Evolutionary conservation across 495 filamentous ascomycete genomes (phyloP), one percentile per base, ranked within the genome.

Genomic region (Aspergillus ellipticus): DNA sequence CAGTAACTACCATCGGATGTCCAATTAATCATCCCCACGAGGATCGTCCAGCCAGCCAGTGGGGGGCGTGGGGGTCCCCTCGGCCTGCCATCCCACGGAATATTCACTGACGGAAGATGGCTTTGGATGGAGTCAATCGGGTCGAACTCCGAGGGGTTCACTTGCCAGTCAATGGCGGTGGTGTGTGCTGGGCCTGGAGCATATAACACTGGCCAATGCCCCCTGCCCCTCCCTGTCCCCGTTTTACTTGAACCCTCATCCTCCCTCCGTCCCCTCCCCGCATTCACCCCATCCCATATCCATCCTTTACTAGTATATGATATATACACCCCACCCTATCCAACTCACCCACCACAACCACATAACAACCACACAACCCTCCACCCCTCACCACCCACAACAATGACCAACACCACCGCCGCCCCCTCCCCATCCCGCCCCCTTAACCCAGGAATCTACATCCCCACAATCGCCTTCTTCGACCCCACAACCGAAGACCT

Each of bases 401-500:
- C 22, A 19, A 68, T 70, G 67, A 59, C 67, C 17, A 50, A 53
- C 49, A 65, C 55, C 22, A 56, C 51, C 5, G n/a, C 24, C 24
- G 7, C 24, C 24, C 24, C 24, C 24, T 7, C 24, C 7, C 24
- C 24, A 7, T 7, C 24, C 24, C 68, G 69, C 33, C 61, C 68
- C 47, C 69, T 76, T 55, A 49, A 58, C 6, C 73, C 73, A 16
- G 86, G 86, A 52, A 71, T 89, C 55, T 89, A 88, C 66, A 84
- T 88, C 47, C 86, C 86, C 35, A 88, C 85, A 42, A 76, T 87
- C 37, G 83, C 85, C 61, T 89, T 89, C 75, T 89, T 88, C 73
- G 70, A 78, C 19, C 53, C 43, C 2, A 62, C 74, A 6, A 79
- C 82, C 54, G 81, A 82, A 62, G 82, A 85, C 33, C 65, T 86